phyloP scores from a whole-genome alignment of 169 alveolate species.

The Cryptosporidium andersoni region DNA sequence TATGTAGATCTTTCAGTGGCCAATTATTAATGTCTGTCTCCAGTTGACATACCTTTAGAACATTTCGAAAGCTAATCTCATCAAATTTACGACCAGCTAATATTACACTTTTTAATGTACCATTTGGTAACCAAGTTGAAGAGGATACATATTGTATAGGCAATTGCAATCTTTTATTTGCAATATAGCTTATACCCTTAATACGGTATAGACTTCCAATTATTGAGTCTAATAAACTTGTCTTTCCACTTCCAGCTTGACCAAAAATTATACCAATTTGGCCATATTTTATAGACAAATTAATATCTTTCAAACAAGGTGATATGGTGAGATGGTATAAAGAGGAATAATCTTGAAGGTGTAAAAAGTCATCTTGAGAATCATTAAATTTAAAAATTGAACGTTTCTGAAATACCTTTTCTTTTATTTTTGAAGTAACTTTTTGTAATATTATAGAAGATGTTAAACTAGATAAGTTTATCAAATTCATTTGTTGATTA shows the following conservation, averaged over 20 bases:
- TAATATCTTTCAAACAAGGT: slow-evolving; percentile 33
- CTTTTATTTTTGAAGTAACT: neutral
- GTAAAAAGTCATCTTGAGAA: too few species aligned
- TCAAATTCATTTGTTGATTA: too few species aligned
- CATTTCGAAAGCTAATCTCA: slow-evolving; percentile 1
- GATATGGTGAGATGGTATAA: neutral
- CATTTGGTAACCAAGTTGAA: slow-evolving; percentile 66
- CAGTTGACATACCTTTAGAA: slow-evolving; percentile 25
- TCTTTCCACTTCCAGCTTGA: slow-evolving; percentile 51
- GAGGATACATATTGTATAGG: slow-evolving; percentile 29
- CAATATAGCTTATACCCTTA: slow-evolving; percentile 23
- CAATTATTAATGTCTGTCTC: slow-evolving; percentile 43
- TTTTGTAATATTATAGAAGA: too few species aligned
- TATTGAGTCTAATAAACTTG: slow-evolving; percentile 40
- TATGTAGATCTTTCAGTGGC: slow-evolving; percentile 14
- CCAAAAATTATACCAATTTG: slow-evolving; percentile 60
- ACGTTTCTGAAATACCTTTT: neutral
- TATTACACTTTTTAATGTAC: slow-evolving; percentile 29
- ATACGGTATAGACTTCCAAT: slow-evolving; percentile 42
- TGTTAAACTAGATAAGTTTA: too few species aligned
- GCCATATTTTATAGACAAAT: slow-evolving; percentile 21
- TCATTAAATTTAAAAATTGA: neutral
- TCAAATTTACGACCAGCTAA: slow-evolving; percentile 52
- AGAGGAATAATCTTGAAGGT: too few species aligned
- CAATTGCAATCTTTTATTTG: neutral